Base-by-base conservation (phyloP, 345 rosid species). In the Anacardium occidentale region DNA sequence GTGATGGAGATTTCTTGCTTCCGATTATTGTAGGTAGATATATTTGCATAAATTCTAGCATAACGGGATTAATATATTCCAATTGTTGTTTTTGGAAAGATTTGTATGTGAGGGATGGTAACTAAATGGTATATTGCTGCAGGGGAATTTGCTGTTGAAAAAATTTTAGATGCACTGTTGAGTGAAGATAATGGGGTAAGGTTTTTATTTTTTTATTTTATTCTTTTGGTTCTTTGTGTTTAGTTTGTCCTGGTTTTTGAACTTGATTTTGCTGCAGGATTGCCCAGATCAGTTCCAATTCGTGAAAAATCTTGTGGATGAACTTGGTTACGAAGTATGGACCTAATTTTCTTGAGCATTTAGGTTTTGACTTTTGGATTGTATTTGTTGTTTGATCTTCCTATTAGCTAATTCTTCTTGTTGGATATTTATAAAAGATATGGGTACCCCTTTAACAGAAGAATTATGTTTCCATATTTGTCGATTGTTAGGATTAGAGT, bases 61-160 rank as follows among this genome's bases (percentile, higher is more conserved):
- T 18, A 37, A 1, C 1, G 22, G 17, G 17, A 11, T 62, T 20
- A 17, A 0, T 24, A 5, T n/a, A 40, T 13, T n/a, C 13, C 8
- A 32, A 21, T 32, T 56, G 13, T 6, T 26, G 25, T 64, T 52
- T 55, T 25, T 73, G 26, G 51, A 21, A 24, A 63, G 17, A 62
- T 64, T 13, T 71, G 56, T 29, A 6, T 14, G 47, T 17, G 58
- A 10, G 66, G 72, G 47, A 74, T 71, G 80, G 54, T 65, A 53
- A 44, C 61, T 82, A 45, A 29, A 45, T 64, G 26, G 5, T 68
- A 20, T 74, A 44, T 54, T 58, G 62, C 47, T 73, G 66, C 74
- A 94, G 98, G 92, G 64, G 97, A 94, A 44, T 82, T 86, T 81
- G 90, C 95, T 62, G 72, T 92, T 80, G 90, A 89, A 70, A 85